A percentile compares a stretch with the other conserved stretches of the same genome.
These are phyloP conservation scores for Grigorovia jiainica DNA, from an alignment of 805 yeast genomes.

Conservation along the genomic window DNA sequence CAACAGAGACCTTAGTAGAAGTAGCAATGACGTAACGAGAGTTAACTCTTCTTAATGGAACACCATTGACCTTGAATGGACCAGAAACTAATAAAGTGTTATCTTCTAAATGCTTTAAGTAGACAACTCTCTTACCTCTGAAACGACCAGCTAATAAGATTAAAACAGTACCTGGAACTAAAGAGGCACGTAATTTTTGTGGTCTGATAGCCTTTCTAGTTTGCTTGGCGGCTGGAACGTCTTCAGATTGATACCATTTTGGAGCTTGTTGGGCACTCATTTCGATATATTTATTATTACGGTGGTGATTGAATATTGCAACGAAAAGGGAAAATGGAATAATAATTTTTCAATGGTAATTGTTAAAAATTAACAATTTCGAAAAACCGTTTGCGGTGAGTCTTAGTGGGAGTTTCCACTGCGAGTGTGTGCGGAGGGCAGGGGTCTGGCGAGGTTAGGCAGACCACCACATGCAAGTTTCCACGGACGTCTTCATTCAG, in stretches of 20 bases:
- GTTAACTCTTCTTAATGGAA: constrained; percentile 97
- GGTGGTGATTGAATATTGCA: not conserved
- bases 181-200: constrained; percentile 86
- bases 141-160: constrained; percentile 96
- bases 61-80: constrained; percentile 99
- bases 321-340: not conserved
- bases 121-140: constrained; percentile 99
- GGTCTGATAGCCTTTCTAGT: constrained; percentile 85
- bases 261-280: constrained; percentile 49
- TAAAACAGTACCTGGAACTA: constrained; percentile 95
- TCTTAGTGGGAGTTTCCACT: too few relatives aligned
- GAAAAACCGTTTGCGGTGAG: not conserved
- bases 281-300: constrained; percentile 13
- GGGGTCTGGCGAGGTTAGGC: too few relatives aligned
- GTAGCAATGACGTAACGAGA: constrained; percentile 98
- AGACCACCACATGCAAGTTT: too few relatives aligned
- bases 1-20: constrained; percentile 77
- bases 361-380: not conserved
- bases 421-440: too few relatives aligned
- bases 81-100: constrained; percentile 93
- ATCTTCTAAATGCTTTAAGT: constrained; percentile 92
- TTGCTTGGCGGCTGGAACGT: constrained; percentile 74
- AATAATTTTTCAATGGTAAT: not conserved
- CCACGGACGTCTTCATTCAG: too few relatives aligned
- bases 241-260: constrained; percentile 90